Base-by-base conservation (phyloP, 345 rosid species). In the Turritis glabra region DNA sequence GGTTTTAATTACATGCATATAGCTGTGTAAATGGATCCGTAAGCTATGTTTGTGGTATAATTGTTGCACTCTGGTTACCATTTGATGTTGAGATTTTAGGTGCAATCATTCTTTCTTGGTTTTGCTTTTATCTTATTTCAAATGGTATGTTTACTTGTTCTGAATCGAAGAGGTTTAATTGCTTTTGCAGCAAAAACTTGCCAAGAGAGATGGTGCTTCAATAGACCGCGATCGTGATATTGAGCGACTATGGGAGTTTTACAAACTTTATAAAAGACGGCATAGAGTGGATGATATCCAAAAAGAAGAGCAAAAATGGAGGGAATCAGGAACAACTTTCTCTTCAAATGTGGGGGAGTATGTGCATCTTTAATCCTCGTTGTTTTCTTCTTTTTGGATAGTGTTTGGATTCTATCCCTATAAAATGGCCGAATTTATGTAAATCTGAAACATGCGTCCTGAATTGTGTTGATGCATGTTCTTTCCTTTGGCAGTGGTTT, bases 141-240 rank as follows among this genome's bases (percentile, higher is more conserved):
- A 71, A 44, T 60, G 51, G 35, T 51, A 27, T 52, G 73, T 29
- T 72, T 64, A 64, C 30, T 22, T 37, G 17, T 43, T 47, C 74
- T 72, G 30, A 46, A 37, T 40, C 3, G n/a, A 33, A 69, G 47
- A 29, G 27, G n/a, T 59, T 79, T 52, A 46, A n/a, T 65, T 37
- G 27, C 47, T 82, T 27, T 79, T 85, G 81, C 90, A 92, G 99
- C 99, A 95, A 95, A 95, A 92, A 84, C 92, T 90, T 88, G 90
- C 89, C 57, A 89, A 90, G 83, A 90, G 78, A 76, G 99, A 87
- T 82, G 90, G 90, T 41, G 86, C 81, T 12, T 69, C 71, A 1
- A 87, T 95, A 79, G 88, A 92, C 73, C 98, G 98, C 19, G 63
- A 85, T 82, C 97, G 78, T 72, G 98, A 95, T 77, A 80, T 89